A percentile compares a stretch with the other conserved stretches of the same genome.
These are phyloP conservation scores for Vitis rotundifolia DNA, from an alignment of 164 flowering plant species.

Conservation along the genomic window DNA sequence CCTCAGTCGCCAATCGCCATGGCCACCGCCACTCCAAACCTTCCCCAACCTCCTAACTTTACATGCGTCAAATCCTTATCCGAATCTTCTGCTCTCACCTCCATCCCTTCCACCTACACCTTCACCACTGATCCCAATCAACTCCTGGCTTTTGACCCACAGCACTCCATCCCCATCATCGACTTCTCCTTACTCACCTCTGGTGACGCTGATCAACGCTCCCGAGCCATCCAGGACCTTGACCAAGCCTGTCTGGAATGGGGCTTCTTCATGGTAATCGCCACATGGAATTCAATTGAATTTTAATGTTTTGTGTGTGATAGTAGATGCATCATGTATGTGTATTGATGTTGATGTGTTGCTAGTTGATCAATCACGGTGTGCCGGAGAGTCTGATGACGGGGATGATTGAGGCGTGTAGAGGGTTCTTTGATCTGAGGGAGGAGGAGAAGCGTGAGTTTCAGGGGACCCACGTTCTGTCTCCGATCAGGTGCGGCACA, in stretches of 20 bases:
- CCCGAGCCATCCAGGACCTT: conserved; percentile 42
- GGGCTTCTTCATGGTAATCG: conserved; percentile 80
- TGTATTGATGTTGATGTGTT: too few relatives aligned
- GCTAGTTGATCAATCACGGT: conserved; percentile 70
- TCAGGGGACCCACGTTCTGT: conserved; percentile 39
- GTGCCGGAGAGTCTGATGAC: conserved; percentile 49
- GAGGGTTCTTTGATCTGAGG: conserved; percentile 47
- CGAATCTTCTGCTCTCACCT: conserved; percentile 30
- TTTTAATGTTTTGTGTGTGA: too few relatives aligned
- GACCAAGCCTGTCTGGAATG: conserved; percentile 63
- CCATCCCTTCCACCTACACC: conserved; percentile 27
- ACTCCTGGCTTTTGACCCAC: not conserved
- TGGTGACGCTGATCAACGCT: conserved; percentile 40
- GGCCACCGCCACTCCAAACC: not conserved
- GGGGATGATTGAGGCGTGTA: conserved; percentile 33
- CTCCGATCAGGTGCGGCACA: conserved; percentile 65
- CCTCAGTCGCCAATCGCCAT: too few relatives aligned
- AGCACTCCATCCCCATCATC: conserved; percentile 35
- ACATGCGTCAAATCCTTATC: conserved; percentile 19
- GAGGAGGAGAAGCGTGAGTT: conserved; percentile 59
- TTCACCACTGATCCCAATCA: conserved; percentile 14
- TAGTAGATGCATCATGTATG: too few relatives aligned
- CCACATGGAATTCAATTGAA: not conserved
- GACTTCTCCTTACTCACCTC: conserved; percentile 47
- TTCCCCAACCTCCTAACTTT: conserved; percentile 4